Evolutionary conservation across 495 filamentous ascomycete species (phyloP).

Genomic region (Penicillium ucsense): DNA sequence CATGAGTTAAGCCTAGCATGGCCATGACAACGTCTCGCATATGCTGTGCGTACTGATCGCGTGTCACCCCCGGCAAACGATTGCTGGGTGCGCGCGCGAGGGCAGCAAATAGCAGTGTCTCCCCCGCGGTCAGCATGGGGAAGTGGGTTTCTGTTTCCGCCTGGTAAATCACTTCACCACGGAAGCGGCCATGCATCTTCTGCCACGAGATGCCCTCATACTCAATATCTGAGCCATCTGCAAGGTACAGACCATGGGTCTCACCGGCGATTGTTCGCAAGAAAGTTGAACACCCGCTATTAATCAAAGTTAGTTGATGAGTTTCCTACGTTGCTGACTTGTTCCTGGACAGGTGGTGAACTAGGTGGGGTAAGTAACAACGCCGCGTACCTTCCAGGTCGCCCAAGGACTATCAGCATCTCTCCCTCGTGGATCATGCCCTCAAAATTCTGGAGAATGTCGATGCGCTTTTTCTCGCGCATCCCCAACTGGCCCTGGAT

Average conservation of each 20-base stretch:
- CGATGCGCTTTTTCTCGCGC: slow-evolving; percentile 1
- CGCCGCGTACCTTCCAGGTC: slow-evolving; percentile 25
- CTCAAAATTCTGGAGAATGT: slow-evolving; percentile 26
- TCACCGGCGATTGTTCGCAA: slow-evolving; percentile 29
- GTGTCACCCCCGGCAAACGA: slow-evolving; percentile 31
- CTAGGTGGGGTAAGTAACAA: background rate
- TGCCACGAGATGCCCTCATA: slow-evolving; percentile 23
- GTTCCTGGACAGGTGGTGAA: no score
- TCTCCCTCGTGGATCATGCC: slow-evolving; percentile 27
- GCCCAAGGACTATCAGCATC: slow-evolving; percentile 32
- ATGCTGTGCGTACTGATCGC: slow-evolving; percentile 30
- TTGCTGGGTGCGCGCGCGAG: slow-evolving; percentile 36
- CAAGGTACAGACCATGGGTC: slow-evolving; percentile 26
- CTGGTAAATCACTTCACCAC: slow-evolving; percentile 55
- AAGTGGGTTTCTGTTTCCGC: slow-evolving; percentile 55
- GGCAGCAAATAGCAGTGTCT: slow-evolving; percentile 54
- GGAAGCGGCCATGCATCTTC: slow-evolving; percentile 44
- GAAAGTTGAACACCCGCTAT: slow-evolving; percentile 12
- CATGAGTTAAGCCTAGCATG: slow-evolving; percentile 46
- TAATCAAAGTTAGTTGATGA: background rate
- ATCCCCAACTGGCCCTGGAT: background rate
- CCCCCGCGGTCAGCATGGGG: slow-evolving; percentile 52
- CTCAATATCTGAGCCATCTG: slow-evolving; percentile 21
- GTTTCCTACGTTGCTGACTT: background rate
- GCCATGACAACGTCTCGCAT: slow-evolving; percentile 49